Percentiles rank a stretch among this genome's conserved stretches.
Conservation (phyloP, 1,139 yeast genomes). For the Blastobotrys serpentis region DNA sequence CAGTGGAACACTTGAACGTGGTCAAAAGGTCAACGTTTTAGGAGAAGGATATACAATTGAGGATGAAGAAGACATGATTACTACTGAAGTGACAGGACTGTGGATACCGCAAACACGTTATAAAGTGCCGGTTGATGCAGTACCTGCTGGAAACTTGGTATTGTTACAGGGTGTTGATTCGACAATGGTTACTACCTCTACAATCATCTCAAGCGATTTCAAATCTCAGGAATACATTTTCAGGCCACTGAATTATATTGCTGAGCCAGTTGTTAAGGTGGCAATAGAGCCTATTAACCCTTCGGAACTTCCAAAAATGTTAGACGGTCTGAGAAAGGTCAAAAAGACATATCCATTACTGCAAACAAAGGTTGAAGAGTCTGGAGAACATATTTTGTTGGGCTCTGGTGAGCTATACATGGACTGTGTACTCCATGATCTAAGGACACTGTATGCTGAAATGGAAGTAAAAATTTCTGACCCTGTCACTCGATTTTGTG, state of each 20-base stretch:
- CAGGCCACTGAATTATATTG: conserved; percentile 47
- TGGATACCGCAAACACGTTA: conserved; percentile 74
- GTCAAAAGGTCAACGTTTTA: conserved; percentile 52
- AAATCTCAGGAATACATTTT: conserved; percentile 37
- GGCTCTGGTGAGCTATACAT: conserved; percentile 88
- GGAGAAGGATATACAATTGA: conserved; percentile 57
- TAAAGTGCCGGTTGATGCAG: conserved; percentile 52
- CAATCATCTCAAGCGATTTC: conserved; percentile 43
- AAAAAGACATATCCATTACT: conserved; percentile 66
- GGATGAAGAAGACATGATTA: conserved; percentile 51
- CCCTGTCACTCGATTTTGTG: conserved; percentile 78
- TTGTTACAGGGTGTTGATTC: conserved; percentile 63
- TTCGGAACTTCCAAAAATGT: conserved; percentile 69
- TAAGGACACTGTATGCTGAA: conserved; percentile 60
- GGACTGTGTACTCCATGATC: conserved; percentile 80
- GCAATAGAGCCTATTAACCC: conserved; percentile 83
- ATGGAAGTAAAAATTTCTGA: conserved; percentile 80
- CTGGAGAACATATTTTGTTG: conserved; percentile 78
- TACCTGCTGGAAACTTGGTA: conserved; percentile 65
- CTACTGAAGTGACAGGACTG: conserved; percentile 47
- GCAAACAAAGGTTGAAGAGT: conserved; percentile 72
- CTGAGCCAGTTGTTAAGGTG: conserved; percentile 67
- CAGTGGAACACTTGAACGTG: conserved; percentile 56
- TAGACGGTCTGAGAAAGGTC: conserved; percentile 64
- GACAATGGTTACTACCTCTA: conserved; percentile 58